A percentile compares a stretch with the other conserved stretches of the same genome.
phyloP scores from a whole-genome alignment of 257 asterid genomes.

The Nicotiana tabacum region DNA sequence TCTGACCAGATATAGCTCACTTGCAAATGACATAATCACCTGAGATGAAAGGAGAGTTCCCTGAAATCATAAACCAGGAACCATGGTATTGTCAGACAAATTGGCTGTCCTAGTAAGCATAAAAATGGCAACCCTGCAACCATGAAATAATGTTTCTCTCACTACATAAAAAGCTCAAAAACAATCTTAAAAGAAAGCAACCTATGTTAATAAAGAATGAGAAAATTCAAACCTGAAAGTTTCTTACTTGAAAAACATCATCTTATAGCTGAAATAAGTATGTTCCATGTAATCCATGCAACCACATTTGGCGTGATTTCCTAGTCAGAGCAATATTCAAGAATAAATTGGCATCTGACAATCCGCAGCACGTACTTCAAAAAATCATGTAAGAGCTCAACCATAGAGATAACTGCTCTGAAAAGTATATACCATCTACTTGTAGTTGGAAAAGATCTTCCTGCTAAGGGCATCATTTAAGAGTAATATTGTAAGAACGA shows the following conservation, averaged over 20 bases:
- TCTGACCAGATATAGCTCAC: neutral
- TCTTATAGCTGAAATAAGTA: neutral
- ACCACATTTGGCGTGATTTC: neutral
- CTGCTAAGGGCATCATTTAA: conserved; percentile 51
- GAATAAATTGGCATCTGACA: neutral
- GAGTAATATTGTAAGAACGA: conserved; percentile 71
- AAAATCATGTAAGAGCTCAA: conserved; percentile 11
- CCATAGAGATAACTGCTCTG: conserved; percentile 58
- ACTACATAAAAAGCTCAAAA: neutral
- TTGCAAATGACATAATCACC: neutral
- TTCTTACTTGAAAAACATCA: neutral
- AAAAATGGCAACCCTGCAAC: neutral
- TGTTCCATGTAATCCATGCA: neutral
- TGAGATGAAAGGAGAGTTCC: conserved; percentile 6
- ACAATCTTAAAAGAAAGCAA: neutral
- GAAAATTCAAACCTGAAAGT: neutral
- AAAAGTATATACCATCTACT: conserved; percentile 83
- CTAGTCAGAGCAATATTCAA: neutral
- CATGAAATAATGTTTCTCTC: conserved; percentile 2
- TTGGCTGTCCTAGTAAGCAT: conserved; percentile 1
- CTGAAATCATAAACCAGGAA: neutral
- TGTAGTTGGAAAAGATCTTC: conserved; percentile 49
- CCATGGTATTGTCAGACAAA: neutral
- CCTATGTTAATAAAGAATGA: neutral
- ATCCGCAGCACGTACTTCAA: neutral